Percentiles rank a stretch among this genome's conserved stretches.
These are phyloP conservation scores for Graphiopsis chlorocephala DNA, from an alignment of 2,329 filamentous ascomycete species.

Conservation along the genomic window DNA sequence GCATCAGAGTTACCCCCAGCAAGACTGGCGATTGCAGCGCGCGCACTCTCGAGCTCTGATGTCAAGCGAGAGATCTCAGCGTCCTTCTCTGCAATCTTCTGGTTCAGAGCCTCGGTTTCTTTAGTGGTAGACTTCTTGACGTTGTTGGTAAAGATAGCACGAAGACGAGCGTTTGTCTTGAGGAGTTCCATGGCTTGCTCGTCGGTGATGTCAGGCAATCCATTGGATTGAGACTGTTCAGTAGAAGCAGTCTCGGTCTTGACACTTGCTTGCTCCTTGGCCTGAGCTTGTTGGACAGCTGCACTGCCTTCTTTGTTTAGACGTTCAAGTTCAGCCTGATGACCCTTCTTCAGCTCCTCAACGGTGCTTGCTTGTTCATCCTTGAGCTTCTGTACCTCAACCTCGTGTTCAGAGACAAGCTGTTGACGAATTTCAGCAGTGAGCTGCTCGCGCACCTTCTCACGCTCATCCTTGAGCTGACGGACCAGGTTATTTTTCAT, in stretches of 20 bases:
- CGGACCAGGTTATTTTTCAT: constrained; percentile 68
- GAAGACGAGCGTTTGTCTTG: constrained; percentile 49
- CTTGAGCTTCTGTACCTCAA: constrained; percentile 49
- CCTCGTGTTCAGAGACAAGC: constrained; percentile 43
- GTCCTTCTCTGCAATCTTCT: constrained; percentile 32
- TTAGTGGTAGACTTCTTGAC: constrained; percentile 49
- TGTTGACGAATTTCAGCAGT: constrained; percentile 29
- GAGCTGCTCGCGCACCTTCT: constrained; percentile 38
- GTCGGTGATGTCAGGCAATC: constrained; percentile 39
- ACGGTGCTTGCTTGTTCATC: constrained; percentile 47
- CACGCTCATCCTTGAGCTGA: constrained; percentile 56
- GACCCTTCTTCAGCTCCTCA: constrained; percentile 37
- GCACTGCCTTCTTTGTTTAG: constrained; percentile 36
- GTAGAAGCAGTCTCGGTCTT: constrained; percentile 28
- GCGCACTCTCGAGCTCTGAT: constrained; percentile 18
- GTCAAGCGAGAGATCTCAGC: constrained; percentile 26
- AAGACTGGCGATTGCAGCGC: constrained; percentile 8
- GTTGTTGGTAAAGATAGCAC: constrained; percentile 55
- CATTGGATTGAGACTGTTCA: constrained; percentile 10
- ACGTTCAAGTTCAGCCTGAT: constrained; percentile 37
- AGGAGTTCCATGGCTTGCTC: constrained; percentile 51
- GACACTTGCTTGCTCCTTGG: constrained; percentile 25
- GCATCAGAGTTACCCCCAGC: not conserved
- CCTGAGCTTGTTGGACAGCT: constrained; percentile 37
- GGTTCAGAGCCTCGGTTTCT: constrained; percentile 39